Base-by-base conservation (phyloP, 768 basidiomycete genomes). In the Agaricus subrufescens region DNA sequence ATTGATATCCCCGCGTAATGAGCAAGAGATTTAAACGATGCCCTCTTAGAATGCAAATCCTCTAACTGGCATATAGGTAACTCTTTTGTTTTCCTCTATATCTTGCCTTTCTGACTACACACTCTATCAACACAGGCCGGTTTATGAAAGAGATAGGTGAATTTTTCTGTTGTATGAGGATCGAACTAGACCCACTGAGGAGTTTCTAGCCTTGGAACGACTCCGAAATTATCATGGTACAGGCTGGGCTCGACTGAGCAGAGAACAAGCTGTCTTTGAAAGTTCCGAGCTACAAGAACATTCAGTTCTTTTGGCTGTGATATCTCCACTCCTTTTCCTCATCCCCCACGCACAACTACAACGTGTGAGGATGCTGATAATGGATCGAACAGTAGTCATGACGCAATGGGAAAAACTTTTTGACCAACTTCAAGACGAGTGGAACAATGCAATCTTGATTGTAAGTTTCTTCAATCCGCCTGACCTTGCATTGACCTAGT, bases 11-110 rank as follows among this genome's bases (percentile, higher is more conserved):
- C 19, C 45, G 11, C 27, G 23, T 26, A 26, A 46, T 4, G 25
- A 46, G 29, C 23, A 25, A 12, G 25, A 25, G 6, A 46, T 10
- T 46, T 46, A 23, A 46, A 25, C 40, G 19, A 42, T n/a, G 5
- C 43, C 8, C 26, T 5, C 23, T 19, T 29, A 56, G 54, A 31
- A 3, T 34, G 47, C 31, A 49, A 43, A 15, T 42, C 46, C 14
- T 56, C 54, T 4, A 56, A 48, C 27, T 56, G 54, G 54, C 47
- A 56, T 31, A 56, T 56, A 43, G 54, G 54, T 56, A 40, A 45
- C 5, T 12, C 47, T 30, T 37, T 34, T 0, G 7, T 15, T 11
- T 3, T 25, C 25, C 11, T 25, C 10, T 3, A 26, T 14, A 10
- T 2, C 9, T 19, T 14, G 23, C 5, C 31, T 2, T 42, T 25